Evolutionary conservation across 1,139 yeast species (phyloP), one percentile per base, ranked within the genome.

Genomic region (Debaryomyces psychrophilus): DNA sequence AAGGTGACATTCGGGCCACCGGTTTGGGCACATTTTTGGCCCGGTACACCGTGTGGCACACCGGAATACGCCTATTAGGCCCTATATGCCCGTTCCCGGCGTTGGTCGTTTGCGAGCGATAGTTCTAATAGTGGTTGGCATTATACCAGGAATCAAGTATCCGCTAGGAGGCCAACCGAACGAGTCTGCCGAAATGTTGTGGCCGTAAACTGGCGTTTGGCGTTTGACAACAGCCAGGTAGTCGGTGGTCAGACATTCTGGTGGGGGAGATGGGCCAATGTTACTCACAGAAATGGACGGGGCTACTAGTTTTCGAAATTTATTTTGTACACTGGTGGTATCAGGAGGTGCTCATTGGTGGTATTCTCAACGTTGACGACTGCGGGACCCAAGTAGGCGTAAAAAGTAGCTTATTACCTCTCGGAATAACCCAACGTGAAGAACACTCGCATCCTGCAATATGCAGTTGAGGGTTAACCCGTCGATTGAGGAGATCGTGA

Each of bases 401-500:
- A 31, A 31, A 9, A 11, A 29, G 18, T 12, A 7, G 12, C 15
- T 17, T 11, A 33, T n/a, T 11, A 7, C 8, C 6, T 29, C 9
- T 33, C 36, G 36, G 36, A 33, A 33, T 33, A 33, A 29, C 9
- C 8, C 12, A 33, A 33, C 36, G 25, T 33, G 18, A n/a, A 31
- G 34, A 9, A 33, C 18, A 20, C 18, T 33, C 36, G 36, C 25
- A 26, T 26, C 12, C 4, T n/a, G 28, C 12, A 26, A 31, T 18
- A 33, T 33, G 25, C 36, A 33, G 23, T 20, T 4, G 8, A 18
- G 2, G 11, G 18, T 33, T 33, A 11, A 33, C 36, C 36, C 36
- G 36, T 33, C 15, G n/a, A 33, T 9, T 33, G 36, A 33, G 36
- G 36, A 33, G 36, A 33, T 15, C 23, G 25, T 33, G 23, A 33